These are phyloP conservation scores for Russula foetens DNA, from an alignment of 768 basidiomycete species.

Conservation along the genomic window DNA sequence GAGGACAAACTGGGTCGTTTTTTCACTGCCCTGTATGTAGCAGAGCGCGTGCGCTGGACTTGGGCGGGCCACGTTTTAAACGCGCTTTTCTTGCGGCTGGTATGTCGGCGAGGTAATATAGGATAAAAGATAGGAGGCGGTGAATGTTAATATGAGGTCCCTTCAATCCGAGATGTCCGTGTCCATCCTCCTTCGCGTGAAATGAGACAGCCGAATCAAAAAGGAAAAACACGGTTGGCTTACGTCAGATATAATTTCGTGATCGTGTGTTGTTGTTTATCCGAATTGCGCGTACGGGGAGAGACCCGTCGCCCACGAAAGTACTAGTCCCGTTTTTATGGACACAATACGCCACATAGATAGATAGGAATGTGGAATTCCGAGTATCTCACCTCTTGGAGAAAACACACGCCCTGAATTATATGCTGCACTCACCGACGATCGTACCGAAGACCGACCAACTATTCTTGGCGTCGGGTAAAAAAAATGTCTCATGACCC, in stretches of 20 bases:
- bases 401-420: too few relatives aligned
- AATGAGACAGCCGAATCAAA: constrained; percentile 7
- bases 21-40: too few relatives aligned
- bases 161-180: too few relatives aligned
- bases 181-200: too few relatives aligned
- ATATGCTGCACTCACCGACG: background rate
- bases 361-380: too few relatives aligned
- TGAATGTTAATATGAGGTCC: too few relatives aligned
- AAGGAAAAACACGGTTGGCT: constrained; percentile 6
- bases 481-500: background rate
- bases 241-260: constrained; percentile 9
- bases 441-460: background rate
- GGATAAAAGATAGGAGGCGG: background rate
- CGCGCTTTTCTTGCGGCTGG: background rate
- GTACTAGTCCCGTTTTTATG: background rate
- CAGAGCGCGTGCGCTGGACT: too few relatives aligned
- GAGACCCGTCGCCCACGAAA: background rate
- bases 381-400: too few relatives aligned
- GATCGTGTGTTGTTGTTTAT: too few relatives aligned
- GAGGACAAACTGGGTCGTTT: too few relatives aligned
- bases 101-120: background rate
- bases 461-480: background rate
- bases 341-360: background rate
- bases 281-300: too few relatives aligned
- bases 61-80: background rate